Evolutionary conservation across 2,329 filamentous ascomycete genomes (phyloP), one percentile per base, ranked within the genome.

Genomic region (Allantophomopsis cytisporea): DNA sequence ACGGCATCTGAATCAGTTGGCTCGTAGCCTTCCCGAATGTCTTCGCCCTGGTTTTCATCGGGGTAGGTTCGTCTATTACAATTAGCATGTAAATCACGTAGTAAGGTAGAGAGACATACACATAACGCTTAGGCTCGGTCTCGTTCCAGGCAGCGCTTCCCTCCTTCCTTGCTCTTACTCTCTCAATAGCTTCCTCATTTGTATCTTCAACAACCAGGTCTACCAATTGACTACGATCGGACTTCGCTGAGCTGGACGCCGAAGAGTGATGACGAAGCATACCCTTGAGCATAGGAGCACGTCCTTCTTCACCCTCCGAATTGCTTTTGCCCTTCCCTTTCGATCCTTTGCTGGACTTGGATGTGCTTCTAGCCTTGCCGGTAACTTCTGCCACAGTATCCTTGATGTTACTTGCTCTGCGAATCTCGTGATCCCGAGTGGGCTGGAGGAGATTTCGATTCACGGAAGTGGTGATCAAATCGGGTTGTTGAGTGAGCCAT

Each of bases 191-290:
- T 51, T 80, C 76, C 5, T 74, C 76, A 36, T 73, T 57, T 35
- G 59, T 66, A 51, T 82, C 74, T 58, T 81, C 76, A 7, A 83
- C 72, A 0, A 81, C 69, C 4, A 83, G 59, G 52, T 83, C 77
- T 10, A 82, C 76, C 5, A 82, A 60, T 48, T 82, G 77, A 46
- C 73, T 76, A 43, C 62, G 64, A 46, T 70, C 68, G 1, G 74
- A 78, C 42, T 69, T 67, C 7, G 53, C 56, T 6, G 64, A 67
- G 43, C 58, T 61, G 3, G 63, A 58, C n/a, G 59, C 60, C 17
- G 64, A 62, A 6, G 71, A 73, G 36, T 69, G 54, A 42, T 64
- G 61, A 34, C 63, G 61, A 13, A 66, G 51, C 41, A 68, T 52
- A 20, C 49, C 57, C 41, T 52, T 49, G 15, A 59, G 30, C 28